Evolutionary conservation across 2,329 filamentous ascomycete genomes (phyloP).

Genomic region (Alternaria sp.): DNA sequence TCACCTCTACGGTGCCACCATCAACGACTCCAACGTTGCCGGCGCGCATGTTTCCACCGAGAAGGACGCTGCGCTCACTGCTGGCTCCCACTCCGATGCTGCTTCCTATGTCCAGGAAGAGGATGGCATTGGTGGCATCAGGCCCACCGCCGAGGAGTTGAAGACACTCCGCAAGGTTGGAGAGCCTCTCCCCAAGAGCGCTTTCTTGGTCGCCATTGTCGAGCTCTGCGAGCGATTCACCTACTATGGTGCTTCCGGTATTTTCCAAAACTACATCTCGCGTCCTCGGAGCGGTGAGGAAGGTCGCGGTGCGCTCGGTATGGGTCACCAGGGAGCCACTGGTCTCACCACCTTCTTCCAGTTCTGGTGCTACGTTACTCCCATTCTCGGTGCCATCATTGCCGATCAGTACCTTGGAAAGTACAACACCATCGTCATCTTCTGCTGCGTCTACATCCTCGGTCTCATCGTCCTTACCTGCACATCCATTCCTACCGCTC

Average conservation of each 20-base stretch:
- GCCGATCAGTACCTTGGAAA: slow-evolving; percentile 75
- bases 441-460: slow-evolving; percentile 67
- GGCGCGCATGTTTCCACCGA: slow-evolving; percentile 25
- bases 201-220: slow-evolving; percentile 57
- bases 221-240: slow-evolving; percentile 59
- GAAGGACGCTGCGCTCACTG: slow-evolving; percentile 15
- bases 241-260: slow-evolving; percentile 55
- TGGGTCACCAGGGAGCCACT: slow-evolving; percentile 54
- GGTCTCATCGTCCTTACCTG: slow-evolving; percentile 72
- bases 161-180: slow-evolving; percentile 53
- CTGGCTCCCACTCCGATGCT: slow-evolving; percentile 16
- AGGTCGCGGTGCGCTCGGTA: slow-evolving; percentile 50
- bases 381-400: slow-evolving; percentile 51
- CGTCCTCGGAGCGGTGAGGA: slow-evolving; percentile 46
- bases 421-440: slow-evolving; percentile 73
- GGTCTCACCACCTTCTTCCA: slow-evolving; percentile 56
- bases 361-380: slow-evolving; percentile 47
- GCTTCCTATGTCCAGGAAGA: slow-evolving; percentile 29
- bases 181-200: slow-evolving; percentile 54
- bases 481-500: slow-evolving; percentile 69
- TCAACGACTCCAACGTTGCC: slow-evolving; percentile 25
- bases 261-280: slow-evolving; percentile 60
- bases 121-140: slow-evolving; percentile 40
- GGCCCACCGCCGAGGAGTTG: slow-evolving; percentile 53
- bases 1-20: slow-evolving; percentile 36